Percentiles rank a stretch among this genome's conserved stretches.
Conservation (phyloP, 2,329 filamentous ascomycete species). For the Ambrosiella xylebori region DNA sequence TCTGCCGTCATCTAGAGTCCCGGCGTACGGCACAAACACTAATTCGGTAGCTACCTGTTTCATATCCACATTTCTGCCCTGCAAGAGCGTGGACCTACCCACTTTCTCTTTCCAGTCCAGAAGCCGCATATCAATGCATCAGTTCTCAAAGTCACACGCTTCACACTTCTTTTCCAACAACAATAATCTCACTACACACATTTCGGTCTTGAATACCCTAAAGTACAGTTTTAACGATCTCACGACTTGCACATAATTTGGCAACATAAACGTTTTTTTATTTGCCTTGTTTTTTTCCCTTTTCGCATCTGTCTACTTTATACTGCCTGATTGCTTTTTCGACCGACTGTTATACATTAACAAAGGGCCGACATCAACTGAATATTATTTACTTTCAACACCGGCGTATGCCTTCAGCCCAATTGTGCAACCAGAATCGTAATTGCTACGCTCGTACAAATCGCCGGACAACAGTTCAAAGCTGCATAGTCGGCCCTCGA, state of each 20-base stretch:
- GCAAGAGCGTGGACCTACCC: background rate
- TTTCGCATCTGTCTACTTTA: too few species aligned
- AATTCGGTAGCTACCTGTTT: slow-evolving; percentile 1
- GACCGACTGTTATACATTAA: background rate
- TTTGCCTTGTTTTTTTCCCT: too few species aligned
- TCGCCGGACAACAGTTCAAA: background rate
- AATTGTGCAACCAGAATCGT: background rate
- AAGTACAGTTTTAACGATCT: too few species aligned
- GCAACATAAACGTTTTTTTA: too few species aligned
- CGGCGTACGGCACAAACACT: background rate
- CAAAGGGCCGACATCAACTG: background rate
- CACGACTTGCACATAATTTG: too few species aligned
- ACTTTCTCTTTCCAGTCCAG: background rate
- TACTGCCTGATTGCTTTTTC: too few species aligned
- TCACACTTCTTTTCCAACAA: background rate
- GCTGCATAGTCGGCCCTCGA: background rate
- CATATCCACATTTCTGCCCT: slow-evolving; percentile 1
- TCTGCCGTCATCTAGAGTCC: background rate
- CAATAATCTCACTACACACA: background rate
- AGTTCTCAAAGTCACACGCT: background rate
- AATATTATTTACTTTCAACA: too few species aligned
- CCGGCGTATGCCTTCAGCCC: background rate
- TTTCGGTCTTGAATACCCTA: too few species aligned
- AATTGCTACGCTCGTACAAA: background rate
- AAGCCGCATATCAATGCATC: background rate